These are phyloP conservation scores for Aureobasidium subglaciale DNA, from an alignment of 2,329 filamentous ascomycete genomes.

Conservation along the genomic window DNA sequence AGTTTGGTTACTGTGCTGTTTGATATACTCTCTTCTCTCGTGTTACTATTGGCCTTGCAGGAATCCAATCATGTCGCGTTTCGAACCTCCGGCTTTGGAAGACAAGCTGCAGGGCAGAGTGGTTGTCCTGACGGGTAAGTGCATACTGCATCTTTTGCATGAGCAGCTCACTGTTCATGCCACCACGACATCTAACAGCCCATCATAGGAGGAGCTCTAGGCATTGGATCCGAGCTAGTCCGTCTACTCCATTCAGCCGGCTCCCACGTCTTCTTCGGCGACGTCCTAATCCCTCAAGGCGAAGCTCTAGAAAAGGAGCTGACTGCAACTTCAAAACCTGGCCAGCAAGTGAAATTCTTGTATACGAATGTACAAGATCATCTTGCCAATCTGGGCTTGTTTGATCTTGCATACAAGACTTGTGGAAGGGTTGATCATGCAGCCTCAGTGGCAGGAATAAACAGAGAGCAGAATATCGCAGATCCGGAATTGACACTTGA, in stretches of 20 bases:
- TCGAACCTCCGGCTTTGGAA: neutral
- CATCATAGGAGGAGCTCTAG: conserved; percentile 41
- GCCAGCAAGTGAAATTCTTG: conserved; percentile 31
- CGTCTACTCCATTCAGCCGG: conserved; percentile 33
- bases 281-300: conserved; percentile 32
- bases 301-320: conserved; percentile 27
- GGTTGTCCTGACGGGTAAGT: conserved; percentile 28
- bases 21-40: too few relatives aligned
- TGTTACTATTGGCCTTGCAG: neutral
- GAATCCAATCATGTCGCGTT: neutral
- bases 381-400: conserved; percentile 39
- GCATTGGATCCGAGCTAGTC: conserved; percentile 38
- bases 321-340: conserved; percentile 18
- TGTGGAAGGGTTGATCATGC: conserved; percentile 45
- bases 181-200: too few relatives aligned
- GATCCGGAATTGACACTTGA: conserved; percentile 39
- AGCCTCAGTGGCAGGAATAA: conserved; percentile 41
- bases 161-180: too few relatives aligned
- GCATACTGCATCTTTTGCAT: neutral
- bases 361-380: conserved; percentile 42
- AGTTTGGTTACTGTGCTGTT: neutral
- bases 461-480: conserved; percentile 40
- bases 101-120: conserved; percentile 24
- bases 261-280: conserved; percentile 40
- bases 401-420: conserved; percentile 38